phyloP scores from a whole-genome alignment of 768 basidiomycete species.

The Psilocybe cubensis region DNA sequence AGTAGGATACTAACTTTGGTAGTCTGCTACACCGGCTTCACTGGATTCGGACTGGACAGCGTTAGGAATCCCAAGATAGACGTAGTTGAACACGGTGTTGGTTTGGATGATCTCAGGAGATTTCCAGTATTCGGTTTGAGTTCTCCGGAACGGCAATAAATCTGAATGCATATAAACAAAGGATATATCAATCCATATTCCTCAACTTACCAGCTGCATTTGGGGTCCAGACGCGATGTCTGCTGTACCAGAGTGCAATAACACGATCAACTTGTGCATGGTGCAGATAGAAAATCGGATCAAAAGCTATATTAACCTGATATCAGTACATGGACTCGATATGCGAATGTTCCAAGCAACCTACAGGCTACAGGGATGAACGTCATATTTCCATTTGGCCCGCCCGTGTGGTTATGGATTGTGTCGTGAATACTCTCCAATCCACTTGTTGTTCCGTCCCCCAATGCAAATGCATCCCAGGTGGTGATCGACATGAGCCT shows the following conservation, averaged over 20 bases:
- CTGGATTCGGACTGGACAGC: too few species aligned
- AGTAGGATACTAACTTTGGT: constrained; percentile 5
- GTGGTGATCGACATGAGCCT: constrained; percentile 39
- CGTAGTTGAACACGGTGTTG: too few species aligned
- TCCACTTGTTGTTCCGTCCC: constrained; percentile 45
- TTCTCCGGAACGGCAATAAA: too few species aligned
- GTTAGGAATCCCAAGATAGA: too few species aligned
- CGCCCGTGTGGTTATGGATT: constrained; percentile 48
- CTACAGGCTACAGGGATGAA: constrained; percentile 42
- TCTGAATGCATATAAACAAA: too few species aligned
- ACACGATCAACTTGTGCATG: constrained; percentile 57
- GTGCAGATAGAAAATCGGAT: constrained; percentile 59
- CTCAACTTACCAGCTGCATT: constrained; percentile 22
- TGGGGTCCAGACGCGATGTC: constrained; percentile 33
- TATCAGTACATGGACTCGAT: not conserved
- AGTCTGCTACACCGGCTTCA: too few species aligned
- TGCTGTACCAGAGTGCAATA: constrained; percentile 47
- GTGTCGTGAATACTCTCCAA: constrained; percentile 53
- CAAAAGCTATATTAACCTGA: constrained; percentile 36
- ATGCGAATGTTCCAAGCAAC: not conserved
- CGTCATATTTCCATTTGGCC: constrained; percentile 43
- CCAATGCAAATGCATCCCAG: constrained; percentile 44
- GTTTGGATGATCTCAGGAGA: too few species aligned
- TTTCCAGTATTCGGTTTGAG: too few species aligned
- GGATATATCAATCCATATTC: too few species aligned